phyloP scores from a whole-genome alignment of 768 basidiomycete species.

The Leccinum boreale region DNA sequence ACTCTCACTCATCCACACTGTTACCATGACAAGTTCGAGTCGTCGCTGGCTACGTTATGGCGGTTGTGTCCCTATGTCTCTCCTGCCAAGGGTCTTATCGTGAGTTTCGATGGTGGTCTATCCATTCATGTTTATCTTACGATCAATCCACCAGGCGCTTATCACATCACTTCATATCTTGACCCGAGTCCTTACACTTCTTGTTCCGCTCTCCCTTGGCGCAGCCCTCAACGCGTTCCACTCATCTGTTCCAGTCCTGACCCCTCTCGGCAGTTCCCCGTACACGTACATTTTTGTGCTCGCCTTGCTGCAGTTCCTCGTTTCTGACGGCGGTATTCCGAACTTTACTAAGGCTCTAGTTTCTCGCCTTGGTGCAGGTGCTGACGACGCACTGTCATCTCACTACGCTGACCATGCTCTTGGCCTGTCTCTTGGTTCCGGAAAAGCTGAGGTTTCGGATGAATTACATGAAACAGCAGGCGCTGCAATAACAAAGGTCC shows the following conservation, averaged over 20 bases:
- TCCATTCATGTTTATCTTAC: conserved; percentile 1
- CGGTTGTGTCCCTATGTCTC: conserved; percentile 19
- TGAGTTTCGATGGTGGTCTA: conserved; percentile 4
- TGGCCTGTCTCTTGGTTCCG: conserved; percentile 81
- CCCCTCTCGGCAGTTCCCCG: conserved; percentile 40
- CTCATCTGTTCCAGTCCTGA: conserved; percentile 16
- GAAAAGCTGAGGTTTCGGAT: conserved; percentile 77
- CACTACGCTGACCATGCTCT: conserved; percentile 85
- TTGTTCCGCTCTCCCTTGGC: conserved; percentile 70
- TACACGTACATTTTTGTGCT: conserved; percentile 74
- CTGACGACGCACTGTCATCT: conserved; percentile 55
- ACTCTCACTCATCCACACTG: not conserved
- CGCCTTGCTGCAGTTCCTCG: conserved; percentile 65
- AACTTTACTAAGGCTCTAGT: conserved; percentile 72
- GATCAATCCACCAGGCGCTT: conserved; percentile 40
- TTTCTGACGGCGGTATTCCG: conserved; percentile 72
- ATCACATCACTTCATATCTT: conserved; percentile 70
- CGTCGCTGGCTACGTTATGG: conserved; percentile 15
- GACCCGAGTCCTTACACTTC: conserved; percentile 73
- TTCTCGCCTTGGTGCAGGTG: conserved; percentile 88
- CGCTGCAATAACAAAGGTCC: conserved; percentile 13
- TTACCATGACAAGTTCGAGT: conserved; percentile 13
- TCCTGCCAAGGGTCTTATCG: conserved; percentile 23
- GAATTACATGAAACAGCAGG: conserved; percentile 30
- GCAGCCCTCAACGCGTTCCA: conserved; percentile 27